Conservation (phyloP, 2,329 filamentous ascomycete species). For the Ascochyta lentis region DNA sequence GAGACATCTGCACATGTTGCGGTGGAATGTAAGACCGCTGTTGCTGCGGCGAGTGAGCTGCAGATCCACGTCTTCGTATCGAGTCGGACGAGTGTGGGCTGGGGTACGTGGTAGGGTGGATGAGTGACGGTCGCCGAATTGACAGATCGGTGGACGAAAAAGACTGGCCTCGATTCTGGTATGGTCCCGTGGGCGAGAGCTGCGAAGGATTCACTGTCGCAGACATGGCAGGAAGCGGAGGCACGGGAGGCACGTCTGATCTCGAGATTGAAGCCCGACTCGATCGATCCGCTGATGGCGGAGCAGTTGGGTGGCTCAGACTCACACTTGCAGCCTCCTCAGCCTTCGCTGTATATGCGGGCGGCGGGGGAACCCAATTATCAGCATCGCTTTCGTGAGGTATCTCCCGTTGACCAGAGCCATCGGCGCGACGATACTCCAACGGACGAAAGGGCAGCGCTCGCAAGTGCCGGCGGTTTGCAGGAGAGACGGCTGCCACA, state of each 20-base stretch:
- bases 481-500: slow-evolving; percentile 69
- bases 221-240: slow-evolving; percentile 33
- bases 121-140: slow-evolving; percentile 35
- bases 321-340: slow-evolving; percentile 48
- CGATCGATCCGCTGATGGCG: slow-evolving; percentile 26
- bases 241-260: slow-evolving; percentile 10
- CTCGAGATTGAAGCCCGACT: slow-evolving; percentile 14
- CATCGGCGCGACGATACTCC: slow-evolving; percentile 73
- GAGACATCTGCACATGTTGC: slow-evolving; percentile 3
- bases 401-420: slow-evolving; percentile 65
- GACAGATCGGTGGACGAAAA: slow-evolving; percentile 37
- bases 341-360: slow-evolving; percentile 75
- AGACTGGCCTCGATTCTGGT: slow-evolving; percentile 29
- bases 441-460: slow-evolving; percentile 59
- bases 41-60: slow-evolving; percentile 23
- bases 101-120: slow-evolving; percentile 46
- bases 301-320: slow-evolving; percentile 43
- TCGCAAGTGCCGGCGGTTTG: slow-evolving; percentile 71
- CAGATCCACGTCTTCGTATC: slow-evolving; percentile 35
- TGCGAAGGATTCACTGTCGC: slow-evolving; percentile 30
- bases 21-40: background rate
- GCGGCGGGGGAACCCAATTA: slow-evolving; percentile 86
- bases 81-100: slow-evolving; percentile 31
- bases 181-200: slow-evolving; percentile 23
- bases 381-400: slow-evolving; percentile 88